A percentile compares a stretch with the other conserved stretches of the same genome.
Evolutionary conservation across 139 green algal genomes (phyloP).

Genomic region (Zygnema cylindricum): DNA sequence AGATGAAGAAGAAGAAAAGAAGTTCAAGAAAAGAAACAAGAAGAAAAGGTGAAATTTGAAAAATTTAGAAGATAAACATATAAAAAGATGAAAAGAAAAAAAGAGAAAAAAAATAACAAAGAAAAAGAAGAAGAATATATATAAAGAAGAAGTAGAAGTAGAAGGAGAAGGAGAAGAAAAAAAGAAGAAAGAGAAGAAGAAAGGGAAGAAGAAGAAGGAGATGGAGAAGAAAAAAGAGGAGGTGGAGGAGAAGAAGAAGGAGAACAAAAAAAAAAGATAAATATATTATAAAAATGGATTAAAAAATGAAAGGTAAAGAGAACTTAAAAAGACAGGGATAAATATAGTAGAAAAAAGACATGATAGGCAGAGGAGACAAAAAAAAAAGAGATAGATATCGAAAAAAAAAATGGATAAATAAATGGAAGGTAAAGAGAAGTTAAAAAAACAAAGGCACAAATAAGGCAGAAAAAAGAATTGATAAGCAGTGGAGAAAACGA

Average conservation of each 20-base stretch:
- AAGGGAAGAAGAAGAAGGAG: conserved; percentile 4
- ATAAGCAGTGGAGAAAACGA: conserved; percentile 67
- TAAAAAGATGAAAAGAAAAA: neutral
- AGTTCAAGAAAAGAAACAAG: neutral
- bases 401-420: conserved; percentile 24
- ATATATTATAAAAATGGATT: conserved; percentile 95
- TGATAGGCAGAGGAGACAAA: conserved; percentile 38
- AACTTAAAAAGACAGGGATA: conserved; percentile 84
- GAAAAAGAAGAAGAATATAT: neutral
- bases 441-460: too few relatives aligned
- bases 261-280: conserved; percentile 97
- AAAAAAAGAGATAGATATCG: neutral
- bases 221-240: neutral
- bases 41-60: neutral
- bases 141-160: neutral
- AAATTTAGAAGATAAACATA: neutral
- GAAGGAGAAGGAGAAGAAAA: neutral
- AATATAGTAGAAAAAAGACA: conserved; percentile 74
- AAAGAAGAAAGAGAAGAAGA: neutral
- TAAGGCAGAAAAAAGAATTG: too few relatives aligned
- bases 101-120: neutral
- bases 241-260: neutral
- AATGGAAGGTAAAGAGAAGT: too few relatives aligned
- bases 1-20: neutral
- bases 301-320: conserved; percentile 81